Evolutionary conservation across 192 early-diverging fungal genomes (phyloP).

Genomic region (Fimicolochytrium jonesii): DNA sequence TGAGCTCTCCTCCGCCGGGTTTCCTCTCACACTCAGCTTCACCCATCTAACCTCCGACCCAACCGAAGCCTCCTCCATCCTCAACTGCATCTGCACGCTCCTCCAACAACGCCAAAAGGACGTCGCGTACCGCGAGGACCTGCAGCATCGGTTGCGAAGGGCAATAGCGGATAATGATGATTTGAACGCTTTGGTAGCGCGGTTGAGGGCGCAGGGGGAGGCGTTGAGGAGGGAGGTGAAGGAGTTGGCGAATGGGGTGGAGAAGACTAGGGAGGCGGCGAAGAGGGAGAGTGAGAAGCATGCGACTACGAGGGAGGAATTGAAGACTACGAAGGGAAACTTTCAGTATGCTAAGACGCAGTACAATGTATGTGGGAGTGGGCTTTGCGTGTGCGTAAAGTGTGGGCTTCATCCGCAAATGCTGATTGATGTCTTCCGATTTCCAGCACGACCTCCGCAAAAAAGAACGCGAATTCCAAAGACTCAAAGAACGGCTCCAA

Average conservation of each 20-base stretch:
- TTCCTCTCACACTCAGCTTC: constrained; percentile 18
- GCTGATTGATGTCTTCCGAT: background rate
- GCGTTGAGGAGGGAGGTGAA: constrained; percentile 10
- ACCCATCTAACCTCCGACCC: background rate
- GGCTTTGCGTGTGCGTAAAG: no score
- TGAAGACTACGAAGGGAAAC: constrained; percentile 19
- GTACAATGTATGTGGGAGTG: constrained; percentile 22
- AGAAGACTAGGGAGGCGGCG: constrained; percentile 10
- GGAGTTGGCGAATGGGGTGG: constrained; percentile 6
- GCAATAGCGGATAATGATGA: constrained; percentile 18
- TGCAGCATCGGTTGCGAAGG: constrained; percentile 18
- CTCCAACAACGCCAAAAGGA: constrained; percentile 30
- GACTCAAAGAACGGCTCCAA: constrained; percentile 28
- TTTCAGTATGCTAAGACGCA: constrained; percentile 25
- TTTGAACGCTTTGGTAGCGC: constrained; percentile 8
- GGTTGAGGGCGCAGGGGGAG: constrained; percentile 19
- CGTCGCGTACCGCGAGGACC: constrained; percentile 23
- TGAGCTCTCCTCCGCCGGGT: constrained; percentile 22
- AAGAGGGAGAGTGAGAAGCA: constrained; percentile 22
- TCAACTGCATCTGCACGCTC: constrained; percentile 27
- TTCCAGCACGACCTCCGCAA: constrained; percentile 26
- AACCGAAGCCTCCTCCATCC: constrained; percentile 6
- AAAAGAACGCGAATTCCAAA: constrained; percentile 15
- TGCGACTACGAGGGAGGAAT: constrained; percentile 22
- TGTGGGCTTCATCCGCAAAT: background rate